A percentile compares a stretch with the other conserved stretches of the same genome.
Evolutionary conservation across 345 rosid species (phyloP).

Genomic region (Dipteronia dyeriana): DNA sequence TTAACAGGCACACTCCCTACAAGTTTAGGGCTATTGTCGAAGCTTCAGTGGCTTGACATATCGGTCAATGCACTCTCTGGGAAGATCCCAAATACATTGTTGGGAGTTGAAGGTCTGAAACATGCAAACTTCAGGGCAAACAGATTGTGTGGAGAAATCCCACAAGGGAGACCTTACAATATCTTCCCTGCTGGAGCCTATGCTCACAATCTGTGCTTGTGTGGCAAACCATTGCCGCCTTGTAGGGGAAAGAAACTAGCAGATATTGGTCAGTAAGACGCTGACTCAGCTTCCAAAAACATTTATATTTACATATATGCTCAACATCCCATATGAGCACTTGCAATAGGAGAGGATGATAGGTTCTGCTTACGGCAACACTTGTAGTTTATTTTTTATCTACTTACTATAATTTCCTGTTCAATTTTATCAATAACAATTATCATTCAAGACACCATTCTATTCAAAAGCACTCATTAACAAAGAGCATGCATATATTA

Average conservation of each 20-base stretch:
- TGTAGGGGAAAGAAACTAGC: slow-evolving; percentile 50
- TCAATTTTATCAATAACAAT: slow-evolving; percentile 22
- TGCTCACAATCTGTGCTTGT: slow-evolving; percentile 87
- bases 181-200: slow-evolving; percentile 79
- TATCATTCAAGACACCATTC: slow-evolving; percentile 17
- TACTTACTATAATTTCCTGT: slow-evolving; percentile 15
- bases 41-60: slow-evolving; percentile 80
- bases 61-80: slow-evolving; percentile 73
- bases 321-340: slow-evolving; percentile 32
- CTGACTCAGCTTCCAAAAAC: slow-evolving; percentile 49
- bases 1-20: slow-evolving; percentile 71
- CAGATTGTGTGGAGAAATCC: slow-evolving; percentile 86
- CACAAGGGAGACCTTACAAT: slow-evolving; percentile 85
- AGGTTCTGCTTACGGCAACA: slow-evolving; percentile 26
- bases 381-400: slow-evolving; percentile 18
- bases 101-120: slow-evolving; percentile 46
- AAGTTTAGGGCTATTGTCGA: slow-evolving; percentile 50
- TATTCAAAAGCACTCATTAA: slow-evolving; percentile 18
- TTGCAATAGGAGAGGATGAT: slow-evolving; percentile 18
- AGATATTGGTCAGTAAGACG: slow-evolving; percentile 56
- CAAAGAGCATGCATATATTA: slow-evolving; percentile 17
- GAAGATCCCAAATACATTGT: slow-evolving; percentile 66
- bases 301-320: slow-evolving; percentile 7
- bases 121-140: slow-evolving; percentile 91
- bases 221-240: slow-evolving; percentile 87